Evolutionary conservation across 2,329 filamentous ascomycete species (phyloP).

Genomic region (Verruconis gallopava): DNA sequence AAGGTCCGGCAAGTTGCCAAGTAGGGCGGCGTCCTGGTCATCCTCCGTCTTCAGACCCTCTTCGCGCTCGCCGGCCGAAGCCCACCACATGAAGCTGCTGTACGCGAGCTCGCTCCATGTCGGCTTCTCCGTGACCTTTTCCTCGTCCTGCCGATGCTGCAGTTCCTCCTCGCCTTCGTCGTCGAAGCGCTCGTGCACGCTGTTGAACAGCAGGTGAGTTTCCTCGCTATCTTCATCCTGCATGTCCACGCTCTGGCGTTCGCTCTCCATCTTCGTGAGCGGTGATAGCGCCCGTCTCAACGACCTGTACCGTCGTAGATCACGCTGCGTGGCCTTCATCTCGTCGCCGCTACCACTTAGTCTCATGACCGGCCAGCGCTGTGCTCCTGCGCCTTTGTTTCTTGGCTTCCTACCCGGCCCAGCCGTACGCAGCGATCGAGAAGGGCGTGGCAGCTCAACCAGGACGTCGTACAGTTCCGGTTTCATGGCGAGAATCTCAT

Average conservation of each 20-base stretch:
- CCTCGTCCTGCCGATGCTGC: constrained; percentile 16
- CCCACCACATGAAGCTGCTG: constrained; percentile 82
- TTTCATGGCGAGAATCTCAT: constrained; percentile 83
- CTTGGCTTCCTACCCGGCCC: constrained; percentile 33
- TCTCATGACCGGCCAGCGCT: constrained; percentile 61
- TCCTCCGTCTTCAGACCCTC: constrained; percentile 41
- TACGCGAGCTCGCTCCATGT: constrained; percentile 65
- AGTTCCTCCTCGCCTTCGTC: constrained; percentile 17
- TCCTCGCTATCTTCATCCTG: constrained; percentile 15
- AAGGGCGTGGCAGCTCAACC: constrained; percentile 56
- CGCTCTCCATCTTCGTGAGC: constrained; percentile 13
- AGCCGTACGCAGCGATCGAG: constrained; percentile 22
- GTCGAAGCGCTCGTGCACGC: constrained; percentile 12
- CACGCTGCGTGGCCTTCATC: constrained; percentile 79
- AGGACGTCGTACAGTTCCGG: constrained; percentile 78
- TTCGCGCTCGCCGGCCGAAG: constrained; percentile 62
- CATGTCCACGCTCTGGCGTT: constrained; percentile 6
- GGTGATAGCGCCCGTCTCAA: constrained; percentile 48
- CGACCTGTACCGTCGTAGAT: constrained; percentile 65
- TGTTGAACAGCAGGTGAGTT: constrained; percentile 10
- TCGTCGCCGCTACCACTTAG: constrained; percentile 42
- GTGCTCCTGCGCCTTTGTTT: neutral
- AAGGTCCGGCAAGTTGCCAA: constrained; percentile 29
- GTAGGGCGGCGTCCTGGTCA: constrained; percentile 33
- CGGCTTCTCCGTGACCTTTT: constrained; percentile 39